These are phyloP conservation scores for Calocybe gangraenosa DNA, from an alignment of 768 basidiomycete species.

Conservation along the genomic window DNA sequence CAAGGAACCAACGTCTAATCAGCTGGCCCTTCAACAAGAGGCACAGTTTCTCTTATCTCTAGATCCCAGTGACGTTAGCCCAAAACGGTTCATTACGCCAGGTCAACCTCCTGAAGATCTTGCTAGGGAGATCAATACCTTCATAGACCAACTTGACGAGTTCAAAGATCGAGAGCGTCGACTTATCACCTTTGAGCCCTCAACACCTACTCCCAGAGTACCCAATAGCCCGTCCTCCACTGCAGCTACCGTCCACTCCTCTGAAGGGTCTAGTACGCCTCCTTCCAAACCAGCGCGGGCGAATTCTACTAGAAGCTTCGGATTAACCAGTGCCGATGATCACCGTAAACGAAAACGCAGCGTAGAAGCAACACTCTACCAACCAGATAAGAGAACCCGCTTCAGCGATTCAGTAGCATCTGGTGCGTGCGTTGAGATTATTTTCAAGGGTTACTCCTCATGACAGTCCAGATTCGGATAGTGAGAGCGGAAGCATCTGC, in stretches of 20 bases:
- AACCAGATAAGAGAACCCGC: neutral
- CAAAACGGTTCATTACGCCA: conserved; percentile 19
- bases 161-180: neutral
- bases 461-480: neutral
- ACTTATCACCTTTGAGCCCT: neutral
- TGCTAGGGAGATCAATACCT: conserved; percentile 7
- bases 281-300: too few relatives aligned
- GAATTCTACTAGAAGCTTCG: too few relatives aligned
- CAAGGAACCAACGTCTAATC: conserved; percentile 13
- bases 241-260: neutral
- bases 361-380: neutral
- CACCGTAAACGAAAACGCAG: neutral
- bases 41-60: neutral
- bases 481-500: neutral
- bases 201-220: neutral
- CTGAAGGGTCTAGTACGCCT: neutral
- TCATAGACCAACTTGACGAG: conserved; percentile 10
- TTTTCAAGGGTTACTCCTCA: neutral
- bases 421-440: neutral
- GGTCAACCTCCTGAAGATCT: conserved; percentile 14
- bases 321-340: neutral
- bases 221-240: neutral
- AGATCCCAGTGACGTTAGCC: neutral
- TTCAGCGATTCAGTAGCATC: neutral
- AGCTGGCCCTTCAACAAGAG: neutral